Evolutionary conservation across 2,329 filamentous ascomycete species (phyloP).

Genomic region (Ascochyta clinopodiicola): DNA sequence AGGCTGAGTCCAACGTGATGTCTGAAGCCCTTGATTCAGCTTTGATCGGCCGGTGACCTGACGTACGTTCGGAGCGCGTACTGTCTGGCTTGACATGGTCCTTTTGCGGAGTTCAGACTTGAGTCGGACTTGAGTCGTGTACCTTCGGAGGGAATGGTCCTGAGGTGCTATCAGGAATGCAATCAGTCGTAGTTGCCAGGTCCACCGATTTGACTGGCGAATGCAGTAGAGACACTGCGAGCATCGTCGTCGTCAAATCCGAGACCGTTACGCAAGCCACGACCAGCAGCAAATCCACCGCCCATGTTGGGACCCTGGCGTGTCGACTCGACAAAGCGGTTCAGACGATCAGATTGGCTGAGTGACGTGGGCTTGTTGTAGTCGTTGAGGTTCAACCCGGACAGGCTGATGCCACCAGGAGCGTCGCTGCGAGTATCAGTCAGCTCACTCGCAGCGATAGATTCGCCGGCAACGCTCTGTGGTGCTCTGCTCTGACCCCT

Average conservation of each 20-base stretch:
- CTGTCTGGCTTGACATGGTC: conserved; percentile 1
- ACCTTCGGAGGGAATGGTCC: conserved; percentile 7
- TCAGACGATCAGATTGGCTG: conserved; percentile 87
- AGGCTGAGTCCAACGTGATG: conserved; percentile 1
- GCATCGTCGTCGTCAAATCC: conserved; percentile 83
- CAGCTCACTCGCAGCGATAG: conserved; percentile 87
- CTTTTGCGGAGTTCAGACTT: background rate
- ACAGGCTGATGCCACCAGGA: conserved; percentile 86
- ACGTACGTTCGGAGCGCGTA: background rate
- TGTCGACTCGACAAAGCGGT: conserved; percentile 90
- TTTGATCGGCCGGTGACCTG: background rate
- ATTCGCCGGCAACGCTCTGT: conserved; percentile 86
- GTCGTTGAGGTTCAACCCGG: conserved; percentile 78
- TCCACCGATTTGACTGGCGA: conserved; percentile 92
- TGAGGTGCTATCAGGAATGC: conserved; percentile 7
- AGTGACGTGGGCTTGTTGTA: conserved; percentile 74
- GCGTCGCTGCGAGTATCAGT: conserved; percentile 81
- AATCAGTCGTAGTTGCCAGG: conserved; percentile 64
- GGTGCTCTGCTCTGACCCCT: conserved; percentile 69
- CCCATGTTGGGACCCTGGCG: conserved; percentile 63
- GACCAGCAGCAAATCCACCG: conserved; percentile 50
- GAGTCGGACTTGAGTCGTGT: conserved; percentile 3
- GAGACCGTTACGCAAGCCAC: conserved; percentile 50
- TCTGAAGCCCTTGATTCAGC: background rate
- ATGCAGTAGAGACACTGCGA: conserved; percentile 94